phyloP scores from a whole-genome alignment of 805 yeast species.

The Wickerhamiella spandovensis region DNA sequence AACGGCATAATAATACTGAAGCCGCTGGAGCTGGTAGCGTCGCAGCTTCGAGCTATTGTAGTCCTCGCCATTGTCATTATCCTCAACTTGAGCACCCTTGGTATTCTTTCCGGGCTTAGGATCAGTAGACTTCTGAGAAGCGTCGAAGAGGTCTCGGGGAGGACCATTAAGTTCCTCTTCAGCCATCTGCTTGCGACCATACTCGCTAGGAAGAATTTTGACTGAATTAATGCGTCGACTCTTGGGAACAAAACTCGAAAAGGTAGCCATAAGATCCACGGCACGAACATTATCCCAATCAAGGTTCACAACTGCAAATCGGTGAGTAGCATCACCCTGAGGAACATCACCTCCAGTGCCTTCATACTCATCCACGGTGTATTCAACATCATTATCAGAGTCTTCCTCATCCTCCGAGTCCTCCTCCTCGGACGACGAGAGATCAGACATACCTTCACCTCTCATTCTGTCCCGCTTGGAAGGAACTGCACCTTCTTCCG shows the following conservation, averaged over 20 bases:
- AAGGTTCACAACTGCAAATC: conserved; percentile 85
- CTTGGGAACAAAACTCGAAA: conserved; percentile 68
- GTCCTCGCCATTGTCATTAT: conserved; percentile 65
- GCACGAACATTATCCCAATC: conserved; percentile 96
- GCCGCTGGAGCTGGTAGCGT: conserved; percentile 81
- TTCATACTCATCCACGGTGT: conserved; percentile 23
- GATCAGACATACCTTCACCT: conserved; percentile 24
- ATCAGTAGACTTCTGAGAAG: conserved; percentile 27
- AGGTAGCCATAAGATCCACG: conserved; percentile 77
- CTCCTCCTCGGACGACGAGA: conserved; percentile 11
- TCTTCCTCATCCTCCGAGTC: conserved; percentile 13
- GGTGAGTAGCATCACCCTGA: conserved; percentile 69
- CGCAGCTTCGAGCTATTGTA: conserved; percentile 75
- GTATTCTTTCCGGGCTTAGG: conserved; percentile 16
- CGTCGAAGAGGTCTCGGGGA: conserved; percentile 64
- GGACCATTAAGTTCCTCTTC: conserved; percentile 89
- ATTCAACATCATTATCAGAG: conserved; percentile 8
- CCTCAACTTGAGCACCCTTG: conserved; percentile 30
- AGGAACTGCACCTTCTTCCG: conserved; percentile 2
- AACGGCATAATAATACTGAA: conserved; percentile 87
- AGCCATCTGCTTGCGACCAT: conserved; percentile 83
- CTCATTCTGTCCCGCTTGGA: conserved; percentile 25
- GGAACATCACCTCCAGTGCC: conserved; percentile 42
- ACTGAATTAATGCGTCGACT: conserved; percentile 60
- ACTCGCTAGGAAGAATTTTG: conserved; percentile 73